Evolutionary conservation across 2,329 filamentous ascomycete species (phyloP), one percentile per base, ranked within the genome.

Genomic region (Colletotrichum phormii): DNA sequence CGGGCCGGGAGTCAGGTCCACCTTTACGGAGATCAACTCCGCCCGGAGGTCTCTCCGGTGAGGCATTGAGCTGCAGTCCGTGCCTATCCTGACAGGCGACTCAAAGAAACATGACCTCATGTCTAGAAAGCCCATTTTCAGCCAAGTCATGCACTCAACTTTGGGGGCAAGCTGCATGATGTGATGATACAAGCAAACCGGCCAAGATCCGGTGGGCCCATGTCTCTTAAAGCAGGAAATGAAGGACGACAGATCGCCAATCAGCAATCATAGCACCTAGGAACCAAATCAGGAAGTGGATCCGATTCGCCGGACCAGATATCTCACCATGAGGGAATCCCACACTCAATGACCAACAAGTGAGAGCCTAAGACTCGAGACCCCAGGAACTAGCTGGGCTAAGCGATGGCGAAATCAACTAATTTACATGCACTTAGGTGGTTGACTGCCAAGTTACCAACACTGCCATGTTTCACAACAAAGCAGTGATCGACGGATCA

Each of bases 281-380:
- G 58, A 35, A 15, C 29, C 24, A 57, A 4, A 22, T 4, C 22
- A 46, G 57, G 22, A 67, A 67, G 15, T 29, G 29, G 63, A 57
- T 49, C 64, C 37, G 24, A 67, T 59, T 67, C 13, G 49, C 37
- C 42, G 51, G 37, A 22, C 49, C 37, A 46, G 51, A 15, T 57
- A 29, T 64, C 9, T 71, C 31, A 62, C 57, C 5, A 62, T 67
- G 57, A 71, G 18, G 18, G 49, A 62, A 71, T 67, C 26, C 35
- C 9, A 31, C 9, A 13, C 33, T 35, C 7, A 2, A 12, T 35
- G 7, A 12, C 33, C 11, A 35, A 35, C 8, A 12, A 12, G 33
- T 35, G 33, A 35, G 92, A 33, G 91, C 92, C 79, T 90, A 92
- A 26, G 90, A 91, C 26, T 29, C 4, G 26, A 29, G 2, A 29